Evolutionary conservation across 73 alveolate genomes (phyloP).

Genomic region (Blepharisma japonicum): DNA sequence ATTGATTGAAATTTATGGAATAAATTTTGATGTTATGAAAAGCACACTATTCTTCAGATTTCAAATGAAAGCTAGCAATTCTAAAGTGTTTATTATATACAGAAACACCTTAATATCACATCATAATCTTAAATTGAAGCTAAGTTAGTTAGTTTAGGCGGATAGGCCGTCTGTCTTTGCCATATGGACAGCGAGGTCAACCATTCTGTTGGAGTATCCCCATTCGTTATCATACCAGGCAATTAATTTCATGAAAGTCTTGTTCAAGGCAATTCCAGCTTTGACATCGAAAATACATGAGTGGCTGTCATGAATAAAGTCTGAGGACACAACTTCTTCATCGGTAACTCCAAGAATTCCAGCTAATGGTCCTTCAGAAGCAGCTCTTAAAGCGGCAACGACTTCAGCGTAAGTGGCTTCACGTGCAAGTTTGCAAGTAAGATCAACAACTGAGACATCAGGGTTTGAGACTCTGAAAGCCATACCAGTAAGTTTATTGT

Average conservation of each 20-base stretch:
- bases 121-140: no score
- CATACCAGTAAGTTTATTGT: conserved; percentile 94
- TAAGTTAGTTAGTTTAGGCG: no score
- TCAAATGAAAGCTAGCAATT: no score
- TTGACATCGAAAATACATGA: conserved; percentile 84
- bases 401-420: conserved; percentile 81
- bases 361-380: conserved; percentile 75
- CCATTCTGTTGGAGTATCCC: conserved; percentile 94
- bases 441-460: conserved; percentile 93
- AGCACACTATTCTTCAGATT: no score
- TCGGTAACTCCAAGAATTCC: conserved; percentile 92
- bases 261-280: conserved; percentile 86
- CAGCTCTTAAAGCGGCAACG: conserved; percentile 72
- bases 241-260: conserved; percentile 78
- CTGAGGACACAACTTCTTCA: conserved; percentile 90
- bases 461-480: conserved; percentile 96
- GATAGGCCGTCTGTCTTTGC: conserved; percentile 60
- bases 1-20: no score
- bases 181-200: conserved; percentile 85
- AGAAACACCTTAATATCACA: no score
- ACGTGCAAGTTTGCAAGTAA: conserved; percentile 76
- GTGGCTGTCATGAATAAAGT: conserved; percentile 70
- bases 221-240: conserved; percentile 90
- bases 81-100: no score
- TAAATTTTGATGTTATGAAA: no score